A percentile compares a stretch with the other conserved stretches of the same genome.
Evolutionary conservation across 352 stramenopile genomes (phyloP).

Genomic region (Thalassiosira mediterranea): DNA sequence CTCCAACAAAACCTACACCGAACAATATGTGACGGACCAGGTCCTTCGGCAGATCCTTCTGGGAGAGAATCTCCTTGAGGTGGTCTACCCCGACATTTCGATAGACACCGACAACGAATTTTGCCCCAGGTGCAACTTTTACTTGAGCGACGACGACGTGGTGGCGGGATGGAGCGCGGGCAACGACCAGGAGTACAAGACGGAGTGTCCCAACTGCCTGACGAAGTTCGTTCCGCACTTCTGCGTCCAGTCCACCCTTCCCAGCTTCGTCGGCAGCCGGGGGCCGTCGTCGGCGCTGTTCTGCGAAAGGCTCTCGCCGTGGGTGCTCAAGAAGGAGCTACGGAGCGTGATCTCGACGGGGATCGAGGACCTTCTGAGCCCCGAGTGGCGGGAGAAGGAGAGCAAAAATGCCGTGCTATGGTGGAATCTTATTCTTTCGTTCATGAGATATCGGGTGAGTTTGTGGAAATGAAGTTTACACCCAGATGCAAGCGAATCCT

Average conservation of each 20-base stretch:
- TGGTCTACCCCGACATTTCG: constrained; percentile 82
- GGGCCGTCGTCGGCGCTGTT: constrained; percentile 77
- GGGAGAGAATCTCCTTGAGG: constrained; percentile 81
- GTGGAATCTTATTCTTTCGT: constrained; percentile 84
- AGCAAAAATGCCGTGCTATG: constrained; percentile 79
- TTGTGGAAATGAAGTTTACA: too few relatives aligned
- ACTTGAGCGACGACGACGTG: constrained; percentile 82
- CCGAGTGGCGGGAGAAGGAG: constrained; percentile 68
- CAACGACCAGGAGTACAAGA: constrained; percentile 84
- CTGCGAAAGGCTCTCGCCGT: constrained; percentile 83
- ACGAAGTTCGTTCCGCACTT: constrained; percentile 85
- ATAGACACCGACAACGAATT: constrained; percentile 84
- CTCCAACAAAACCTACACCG: constrained; percentile 26
- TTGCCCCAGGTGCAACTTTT: constrained; percentile 80
- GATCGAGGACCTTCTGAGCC: constrained; percentile 74
- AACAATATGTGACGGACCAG: constrained; percentile 48
- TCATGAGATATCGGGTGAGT: constrained; percentile 82
- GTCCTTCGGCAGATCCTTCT: constrained; percentile 71
- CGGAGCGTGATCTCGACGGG: constrained; percentile 76
- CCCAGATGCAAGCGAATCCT: too few relatives aligned
- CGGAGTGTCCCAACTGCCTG: constrained; percentile 75
- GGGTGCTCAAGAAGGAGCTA: constrained; percentile 85
- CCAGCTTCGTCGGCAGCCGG: constrained; percentile 71
- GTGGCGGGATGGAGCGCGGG: constrained; percentile 72
- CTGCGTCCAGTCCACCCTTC: constrained; percentile 73